phyloP scores from a whole-genome alignment of 2,329 filamentous ascomycete species.

The Keithomyces neogunnii region DNA sequence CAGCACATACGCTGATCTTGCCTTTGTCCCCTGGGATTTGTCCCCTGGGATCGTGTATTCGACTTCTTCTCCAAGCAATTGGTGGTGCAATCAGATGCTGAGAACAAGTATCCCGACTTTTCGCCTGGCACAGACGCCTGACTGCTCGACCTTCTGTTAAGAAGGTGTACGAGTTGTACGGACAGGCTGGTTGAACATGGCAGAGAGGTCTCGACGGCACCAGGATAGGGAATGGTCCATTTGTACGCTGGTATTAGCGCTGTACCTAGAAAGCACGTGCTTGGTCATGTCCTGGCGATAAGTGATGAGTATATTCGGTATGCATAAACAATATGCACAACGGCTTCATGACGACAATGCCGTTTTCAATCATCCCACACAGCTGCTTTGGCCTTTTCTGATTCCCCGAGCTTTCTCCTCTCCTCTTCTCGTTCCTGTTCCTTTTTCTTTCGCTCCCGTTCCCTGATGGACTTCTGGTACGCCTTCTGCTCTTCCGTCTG shows the following conservation, averaged over 20 bases:
- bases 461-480: constrained; percentile 73
- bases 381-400: constrained; percentile 70
- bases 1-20: constrained; percentile 24
- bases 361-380: constrained; percentile 67
- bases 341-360: constrained; percentile 1
- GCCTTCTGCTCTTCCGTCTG: constrained; percentile 82
- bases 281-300: too few relatives aligned
- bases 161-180: constrained; percentile 15
- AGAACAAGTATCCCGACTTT: constrained; percentile 26
- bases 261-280: too few relatives aligned
- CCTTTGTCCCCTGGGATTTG: constrained; percentile 12
- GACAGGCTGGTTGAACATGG: background rate
- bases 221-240: too few relatives aligned
- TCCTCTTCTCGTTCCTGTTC: constrained; percentile 64
- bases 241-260: too few relatives aligned
- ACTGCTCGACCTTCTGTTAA: constrained; percentile 21
- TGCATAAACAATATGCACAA: background rate
- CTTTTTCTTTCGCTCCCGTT: constrained; percentile 72
- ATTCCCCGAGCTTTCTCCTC: constrained; percentile 50
- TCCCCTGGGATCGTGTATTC: constrained; percentile 19
- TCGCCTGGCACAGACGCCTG: constrained; percentile 25
- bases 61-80: constrained; percentile 10
- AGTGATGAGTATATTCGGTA: background rate
- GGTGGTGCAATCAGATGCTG: constrained; percentile 16
- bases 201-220: too few relatives aligned